Evolutionary conservation across 1,139 yeast species (phyloP), one percentile per base, ranked within the genome.

Genomic region (Candida glucosophila): DNA sequence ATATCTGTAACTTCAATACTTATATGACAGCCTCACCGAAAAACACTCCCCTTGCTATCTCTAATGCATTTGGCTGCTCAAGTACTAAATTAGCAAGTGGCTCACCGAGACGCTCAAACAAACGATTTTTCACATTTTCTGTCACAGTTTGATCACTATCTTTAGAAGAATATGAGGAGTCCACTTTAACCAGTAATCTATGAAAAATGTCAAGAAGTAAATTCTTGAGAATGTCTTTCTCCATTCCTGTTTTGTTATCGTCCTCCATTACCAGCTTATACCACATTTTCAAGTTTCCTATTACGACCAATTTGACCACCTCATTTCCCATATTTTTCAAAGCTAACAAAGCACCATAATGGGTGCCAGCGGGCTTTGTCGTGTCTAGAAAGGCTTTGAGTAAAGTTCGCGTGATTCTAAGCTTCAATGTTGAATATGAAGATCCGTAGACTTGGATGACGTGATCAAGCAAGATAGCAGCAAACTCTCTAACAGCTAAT

Each of bases 361-460:
- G 86, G 0, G 97, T 85, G 2, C 95, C 95, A 8, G 80, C 69
- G 2, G 90, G 90, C 41, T 85, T 70, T 4, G 77, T 55, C 12
- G 65, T 55, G 37, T 90, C 95, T 52, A 92, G 64, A 39, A 92
- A 81, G 0, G 96, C 96, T 41, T 94, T 76, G 31, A 92, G 62
- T 31, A 92, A 61, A 1, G 98, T 92, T 49, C 98, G 69, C 2
- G 97, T 86, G 5, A 90, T 92, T 36, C 98, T 71, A 17, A 98
- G 97, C 43, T 86, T 82, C 41, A 92, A 67, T 1, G 96, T 82
- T 15, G 92, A 79, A 50, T 88, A 88, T 2, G 92, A 75, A 22
- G 83, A 78, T 20, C 95, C 94, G 50, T 81, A 92, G 13, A 76
- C 73, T 29, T 72, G 67, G 29, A 88, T 72, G 12, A 90, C 77